Base-by-base conservation (phyloP, 208 protist genomes). In the Leishmania gerbilli region DNA sequence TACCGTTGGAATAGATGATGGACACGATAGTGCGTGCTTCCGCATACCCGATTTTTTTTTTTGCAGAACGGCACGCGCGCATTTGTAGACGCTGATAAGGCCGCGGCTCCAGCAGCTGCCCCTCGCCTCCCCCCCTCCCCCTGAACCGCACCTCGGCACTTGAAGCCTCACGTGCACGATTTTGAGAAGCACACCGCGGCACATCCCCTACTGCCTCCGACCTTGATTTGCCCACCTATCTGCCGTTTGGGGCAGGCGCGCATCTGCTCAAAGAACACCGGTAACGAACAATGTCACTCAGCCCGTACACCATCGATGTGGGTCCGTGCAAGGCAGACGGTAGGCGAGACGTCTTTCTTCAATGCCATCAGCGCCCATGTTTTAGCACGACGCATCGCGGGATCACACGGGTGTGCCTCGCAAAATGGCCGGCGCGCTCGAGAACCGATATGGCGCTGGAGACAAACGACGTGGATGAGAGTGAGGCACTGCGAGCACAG, bases 271-370 rank as follows among this genome's bases (percentile, higher is more conserved):
- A 8, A 5, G 47, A 21, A 9, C 11, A 53, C 51, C 17, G 51
- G 31, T 21, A 51, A 65, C 64, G 53, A 74, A 47, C 4, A 2
- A 83, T 84, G 80, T n/a, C 82, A 40, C 82, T 84, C 34, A 92
- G 88, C 55, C 84, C 85, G 19, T 95, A 91, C 83, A 93, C 91
- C 0, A 94, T 96, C 53, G 86, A 88, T 34, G 93, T 96, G 0
- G 88, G 91, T 6, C 84, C 86, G 1, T 87, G 84, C 51, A 67
- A 87, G 49, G 55, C 77, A 1, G 85, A 93, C 60, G 89, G 88
- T 60, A 84, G 79, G 34, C 93, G 93, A n/a, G 88, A 93, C 17
- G 87, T 96, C 19, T 85, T 86, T 13, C 82, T 96, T 40, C 83
- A 91, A 24, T 84, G 91, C 17, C 83, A 90, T 62, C 88, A 90